Conservation (phyloP, 208 protist genomes). For the Willaertia magna region DNA sequence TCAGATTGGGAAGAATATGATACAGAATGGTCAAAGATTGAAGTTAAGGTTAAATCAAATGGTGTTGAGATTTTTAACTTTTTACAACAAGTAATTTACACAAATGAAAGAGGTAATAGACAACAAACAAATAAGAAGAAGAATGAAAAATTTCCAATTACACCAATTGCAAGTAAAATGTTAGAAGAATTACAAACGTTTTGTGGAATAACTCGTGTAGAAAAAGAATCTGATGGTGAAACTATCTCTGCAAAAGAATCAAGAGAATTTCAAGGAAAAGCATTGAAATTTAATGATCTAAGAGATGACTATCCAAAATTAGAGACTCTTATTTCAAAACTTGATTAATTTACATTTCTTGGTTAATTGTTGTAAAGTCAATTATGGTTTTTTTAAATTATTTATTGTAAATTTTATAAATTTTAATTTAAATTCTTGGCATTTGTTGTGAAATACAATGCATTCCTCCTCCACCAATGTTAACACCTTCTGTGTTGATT, state of each 20-base stretch:
- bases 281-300: too few species aligned
- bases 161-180: neutral
- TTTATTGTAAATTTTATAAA: neutral
- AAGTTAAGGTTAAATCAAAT: neutral
- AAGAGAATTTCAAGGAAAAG: too few species aligned
- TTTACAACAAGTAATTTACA: neutral
- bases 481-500: slow-evolving; percentile 23
- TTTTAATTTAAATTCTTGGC: neutral
- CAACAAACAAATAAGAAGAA: too few species aligned
- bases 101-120: neutral
- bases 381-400: neutral
- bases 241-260: neutral
- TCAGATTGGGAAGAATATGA: neutral
- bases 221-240: neutral
- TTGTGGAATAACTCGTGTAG: neutral
- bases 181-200: neutral
- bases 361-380: too few species aligned
- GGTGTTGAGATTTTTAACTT: neutral
- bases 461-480: slow-evolving; percentile 33
- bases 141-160: neutral
- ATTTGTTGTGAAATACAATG: slow-evolving; percentile 36
- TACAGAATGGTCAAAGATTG: neutral
- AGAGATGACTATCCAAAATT: too few species aligned
- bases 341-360: too few species aligned
- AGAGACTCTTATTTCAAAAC: too few species aligned